These are phyloP conservation scores for Ogataea siamensis DNA, from an alignment of 805 yeast genomes.

Conservation along the genomic window DNA sequence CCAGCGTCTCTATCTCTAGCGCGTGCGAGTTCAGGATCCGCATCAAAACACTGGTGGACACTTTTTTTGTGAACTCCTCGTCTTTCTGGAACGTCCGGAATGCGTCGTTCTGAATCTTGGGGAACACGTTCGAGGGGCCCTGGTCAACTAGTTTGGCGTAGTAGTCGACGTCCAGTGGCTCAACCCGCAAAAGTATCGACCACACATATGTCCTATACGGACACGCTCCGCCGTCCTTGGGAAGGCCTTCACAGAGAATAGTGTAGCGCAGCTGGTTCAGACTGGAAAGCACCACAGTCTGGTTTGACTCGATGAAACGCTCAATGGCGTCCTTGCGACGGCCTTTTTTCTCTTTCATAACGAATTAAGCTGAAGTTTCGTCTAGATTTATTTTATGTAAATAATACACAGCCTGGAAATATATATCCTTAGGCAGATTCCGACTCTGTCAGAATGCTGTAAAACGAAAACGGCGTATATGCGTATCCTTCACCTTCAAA, in stretches of 20 bases:
- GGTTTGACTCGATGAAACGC: conserved; percentile 43
- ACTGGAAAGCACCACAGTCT: conserved; percentile 45
- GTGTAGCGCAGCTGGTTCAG: conserved; percentile 53
- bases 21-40: conserved; percentile 76
- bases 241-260: conserved; percentile 47
- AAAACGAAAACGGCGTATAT: conserved; percentile 62
- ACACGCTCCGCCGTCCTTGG: conserved; percentile 42
- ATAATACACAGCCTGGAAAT: conserved; percentile 9
- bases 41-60: conserved; percentile 65
- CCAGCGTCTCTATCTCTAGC: conserved; percentile 33
- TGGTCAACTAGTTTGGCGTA: conserved; percentile 53
- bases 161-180: conserved; percentile 52
- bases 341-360: conserved; percentile 31
- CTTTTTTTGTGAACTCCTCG: conserved; percentile 56
- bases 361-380: background rate
- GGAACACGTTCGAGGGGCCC: conserved; percentile 59
- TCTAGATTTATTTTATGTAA: conserved; percentile 1
- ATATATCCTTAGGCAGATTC: conserved; percentile 2
- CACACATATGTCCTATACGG: conserved; percentile 76
- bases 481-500: conserved; percentile 75
- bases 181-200: conserved; percentile 69
- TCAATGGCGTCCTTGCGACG: conserved; percentile 55
- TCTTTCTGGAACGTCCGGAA: conserved; percentile 83
- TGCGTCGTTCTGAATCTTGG: conserved; percentile 80
- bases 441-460: conserved; percentile 25